phyloP scores from a whole-genome alignment of 768 basidiomycete species.

The Pilatotrama ljubarskyi region DNA sequence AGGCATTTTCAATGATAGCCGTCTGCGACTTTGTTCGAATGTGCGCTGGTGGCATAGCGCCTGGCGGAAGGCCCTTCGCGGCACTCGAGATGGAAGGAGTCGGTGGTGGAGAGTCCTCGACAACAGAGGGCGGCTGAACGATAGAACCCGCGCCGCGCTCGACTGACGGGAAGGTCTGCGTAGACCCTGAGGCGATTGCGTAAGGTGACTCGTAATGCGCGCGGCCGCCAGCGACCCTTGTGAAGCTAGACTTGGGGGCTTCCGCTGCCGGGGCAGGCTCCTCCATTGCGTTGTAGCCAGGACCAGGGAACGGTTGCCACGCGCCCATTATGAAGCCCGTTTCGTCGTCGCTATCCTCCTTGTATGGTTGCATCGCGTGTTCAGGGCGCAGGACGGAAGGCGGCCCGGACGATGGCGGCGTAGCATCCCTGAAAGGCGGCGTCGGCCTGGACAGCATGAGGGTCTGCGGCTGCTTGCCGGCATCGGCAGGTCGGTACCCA shows the following conservation, averaged over 20 bases:
- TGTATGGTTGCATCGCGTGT: constrained; percentile 72
- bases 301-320: constrained; percentile 76
- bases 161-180: constrained; percentile 66
- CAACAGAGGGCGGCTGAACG: constrained; percentile 15
- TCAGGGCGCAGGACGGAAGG: constrained; percentile 79
- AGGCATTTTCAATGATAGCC: constrained; percentile 66
- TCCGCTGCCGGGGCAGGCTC: constrained; percentile 35
- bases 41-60: constrained; percentile 67
- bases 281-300: constrained; percentile 49
- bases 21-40: constrained; percentile 79
- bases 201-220: constrained; percentile 87
- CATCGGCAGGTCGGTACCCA: constrained; percentile 18
- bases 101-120: constrained; percentile 49
- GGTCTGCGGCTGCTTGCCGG: constrained; percentile 23
- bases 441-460: constrained; percentile 28
- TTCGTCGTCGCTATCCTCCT: constrained; percentile 79
- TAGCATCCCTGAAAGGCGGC: constrained; percentile 29
- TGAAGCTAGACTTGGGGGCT: constrained; percentile 62
- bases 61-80: constrained; percentile 49
- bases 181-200: constrained; percentile 65
- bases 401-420: constrained; percentile 50
- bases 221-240: constrained; percentile 83
- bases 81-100: constrained; percentile 51
- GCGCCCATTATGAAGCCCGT: constrained; percentile 89
- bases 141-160: constrained; percentile 37